Percentiles rank a stretch among this genome's conserved stretches.
phyloP scores from a whole-genome alignment of 805 yeast species.

The Millerozyma miso region DNA sequence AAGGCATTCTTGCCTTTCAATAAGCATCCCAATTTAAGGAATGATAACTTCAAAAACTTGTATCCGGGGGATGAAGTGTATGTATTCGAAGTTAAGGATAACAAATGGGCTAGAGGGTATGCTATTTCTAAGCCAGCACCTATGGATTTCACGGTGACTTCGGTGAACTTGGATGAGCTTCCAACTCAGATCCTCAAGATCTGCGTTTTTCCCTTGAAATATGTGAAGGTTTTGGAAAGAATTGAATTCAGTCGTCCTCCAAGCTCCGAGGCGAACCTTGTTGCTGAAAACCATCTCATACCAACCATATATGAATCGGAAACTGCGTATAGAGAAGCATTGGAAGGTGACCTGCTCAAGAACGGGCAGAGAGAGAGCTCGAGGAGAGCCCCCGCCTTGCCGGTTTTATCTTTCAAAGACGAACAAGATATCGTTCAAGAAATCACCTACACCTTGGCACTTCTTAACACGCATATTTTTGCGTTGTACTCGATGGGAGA shows the following conservation, averaged over 20 bases:
- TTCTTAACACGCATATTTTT: slow-evolving; percentile 60
- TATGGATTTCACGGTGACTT: slow-evolving; percentile 58
- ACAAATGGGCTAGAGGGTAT: slow-evolving; percentile 80
- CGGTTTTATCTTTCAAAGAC: slow-evolving; percentile 36
- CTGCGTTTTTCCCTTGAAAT: slow-evolving; percentile 59
- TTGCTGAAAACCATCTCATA: slow-evolving; percentile 18
- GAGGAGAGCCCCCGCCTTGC: slow-evolving; percentile 46
- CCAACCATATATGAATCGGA: slow-evolving; percentile 34
- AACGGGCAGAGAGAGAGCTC: slow-evolving; percentile 4
- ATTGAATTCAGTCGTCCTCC: slow-evolving; percentile 26
- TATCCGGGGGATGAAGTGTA: slow-evolving; percentile 78
- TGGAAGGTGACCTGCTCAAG: slow-evolving; percentile 12
- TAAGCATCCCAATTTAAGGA: slow-evolving; percentile 34
- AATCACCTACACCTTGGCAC: slow-evolving; percentile 51
- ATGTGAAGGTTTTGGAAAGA: slow-evolving; percentile 43
- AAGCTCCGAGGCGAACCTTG: slow-evolving; percentile 26
- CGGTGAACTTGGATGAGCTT: slow-evolving; percentile 56
- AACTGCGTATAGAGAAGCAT: slow-evolving; percentile 18
- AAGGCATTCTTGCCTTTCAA: slow-evolving; percentile 40
- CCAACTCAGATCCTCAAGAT: slow-evolving; percentile 53
- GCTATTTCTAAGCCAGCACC: slow-evolving; percentile 65
- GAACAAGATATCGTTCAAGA: slow-evolving; percentile 44
- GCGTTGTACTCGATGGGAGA: slow-evolving; percentile 71
- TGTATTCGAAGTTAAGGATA: slow-evolving; percentile 58
- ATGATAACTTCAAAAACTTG: slow-evolving; percentile 45